Conservation (phyloP, 768 basidiomycete genomes). For the Galerina sulciceps region DNA sequence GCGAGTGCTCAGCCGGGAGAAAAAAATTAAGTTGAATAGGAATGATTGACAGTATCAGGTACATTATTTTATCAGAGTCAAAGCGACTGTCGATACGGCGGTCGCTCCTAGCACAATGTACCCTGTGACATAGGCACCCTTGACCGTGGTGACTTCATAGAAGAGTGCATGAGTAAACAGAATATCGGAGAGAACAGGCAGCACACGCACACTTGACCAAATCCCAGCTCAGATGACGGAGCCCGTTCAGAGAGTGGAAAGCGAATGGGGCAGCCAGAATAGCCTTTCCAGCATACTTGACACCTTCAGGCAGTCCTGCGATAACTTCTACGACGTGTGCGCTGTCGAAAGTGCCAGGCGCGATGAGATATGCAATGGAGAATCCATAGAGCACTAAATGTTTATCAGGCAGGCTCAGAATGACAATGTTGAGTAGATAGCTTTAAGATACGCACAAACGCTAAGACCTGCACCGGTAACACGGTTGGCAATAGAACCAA, state of each 20-base stretch:
- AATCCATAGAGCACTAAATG: constrained; percentile 82
- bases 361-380: constrained; percentile 83
- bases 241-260: constrained; percentile 89
- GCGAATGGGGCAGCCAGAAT: constrained; percentile 86
- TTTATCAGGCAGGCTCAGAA: not conserved
- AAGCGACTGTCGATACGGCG: constrained; percentile 71
- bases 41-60: too few species aligned
- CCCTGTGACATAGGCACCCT: constrained; percentile 78
- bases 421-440: too few species aligned
- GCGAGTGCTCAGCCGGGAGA: too few species aligned
- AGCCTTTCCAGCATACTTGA: constrained; percentile 78
- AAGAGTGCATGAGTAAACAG: constrained; percentile 1
- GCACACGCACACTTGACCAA: constrained; percentile 76
- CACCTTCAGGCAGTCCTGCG: constrained; percentile 69
- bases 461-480: constrained; percentile 83
- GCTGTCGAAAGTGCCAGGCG: constrained; percentile 81
- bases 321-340: constrained; percentile 76
- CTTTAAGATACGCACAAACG: constrained; percentile 54
- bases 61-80: constrained; percentile 39
- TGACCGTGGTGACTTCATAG: constrained; percentile 73
- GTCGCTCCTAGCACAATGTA: constrained; percentile 86
- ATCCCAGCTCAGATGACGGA: constrained; percentile 93
- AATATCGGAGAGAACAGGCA: constrained; percentile 1
- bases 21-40: too few species aligned
- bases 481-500: constrained; percentile 86